phyloP scores from a whole-genome alignment of 192 early-diverging fungal genomes.

The Mortierella hygrophila region DNA sequence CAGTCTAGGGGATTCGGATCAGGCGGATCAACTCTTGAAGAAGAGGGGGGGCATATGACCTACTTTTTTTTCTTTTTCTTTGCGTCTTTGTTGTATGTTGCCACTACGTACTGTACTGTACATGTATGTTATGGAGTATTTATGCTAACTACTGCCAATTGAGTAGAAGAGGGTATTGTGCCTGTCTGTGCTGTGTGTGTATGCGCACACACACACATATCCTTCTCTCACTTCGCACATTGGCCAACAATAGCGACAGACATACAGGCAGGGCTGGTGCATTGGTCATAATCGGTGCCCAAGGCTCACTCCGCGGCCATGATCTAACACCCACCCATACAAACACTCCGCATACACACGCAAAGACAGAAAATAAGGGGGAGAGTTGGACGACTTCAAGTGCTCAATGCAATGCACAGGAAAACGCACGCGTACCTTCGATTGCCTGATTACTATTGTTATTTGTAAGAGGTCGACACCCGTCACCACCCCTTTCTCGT shows the following conservation, averaged over 20 bases:
- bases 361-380: no score
- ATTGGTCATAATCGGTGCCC: no score
- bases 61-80: neutral
- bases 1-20: neutral
- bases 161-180: neutral
- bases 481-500: neutral
- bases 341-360: no score
- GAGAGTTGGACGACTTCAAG: no score
- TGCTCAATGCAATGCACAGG: neutral
- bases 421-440: neutral
- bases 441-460: neutral
- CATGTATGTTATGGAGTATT: no score
- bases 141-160: no score
- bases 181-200: conserved; percentile 1
- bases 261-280: no score
- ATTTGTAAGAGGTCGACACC: neutral
- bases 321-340: no score
- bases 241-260: no score
- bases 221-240: no score
- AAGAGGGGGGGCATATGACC: neutral
- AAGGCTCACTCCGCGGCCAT: no score
- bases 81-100: neutral
- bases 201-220: neutral
- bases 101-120: neutral
- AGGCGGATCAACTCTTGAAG: neutral